phyloP scores from a whole-genome alignment of 345 rosid genomes.

The Boechera divaricarpa region DNA sequence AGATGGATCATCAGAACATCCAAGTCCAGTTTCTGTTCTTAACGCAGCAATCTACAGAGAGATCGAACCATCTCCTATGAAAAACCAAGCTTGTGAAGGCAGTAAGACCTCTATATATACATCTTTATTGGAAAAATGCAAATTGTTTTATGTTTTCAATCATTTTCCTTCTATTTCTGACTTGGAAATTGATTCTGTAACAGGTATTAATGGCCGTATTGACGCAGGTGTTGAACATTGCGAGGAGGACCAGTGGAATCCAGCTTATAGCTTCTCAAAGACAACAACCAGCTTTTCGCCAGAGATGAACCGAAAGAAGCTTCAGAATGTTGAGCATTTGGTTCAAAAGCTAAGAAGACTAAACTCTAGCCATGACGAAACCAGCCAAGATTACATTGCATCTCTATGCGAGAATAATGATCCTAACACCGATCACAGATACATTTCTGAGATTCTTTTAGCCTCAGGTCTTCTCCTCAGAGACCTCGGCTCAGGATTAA shows the following conservation, averaged over 20 bases:
- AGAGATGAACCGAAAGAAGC: slow-evolving; percentile 76
- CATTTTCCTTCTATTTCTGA: slow-evolving; percentile 32
- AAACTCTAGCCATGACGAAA: slow-evolving; percentile 87
- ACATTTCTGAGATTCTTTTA: slow-evolving; percentile 88
- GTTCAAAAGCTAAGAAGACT: slow-evolving; percentile 84
- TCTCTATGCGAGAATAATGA: slow-evolving; percentile 80
- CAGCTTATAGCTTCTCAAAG: slow-evolving; percentile 51
- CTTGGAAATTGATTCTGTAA: slow-evolving; percentile 31
- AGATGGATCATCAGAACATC: slow-evolving; percentile 64
- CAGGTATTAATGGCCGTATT: slow-evolving; percentile 49
- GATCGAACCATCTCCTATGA: slow-evolving; percentile 63
- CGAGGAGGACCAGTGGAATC: slow-evolving; percentile 57
- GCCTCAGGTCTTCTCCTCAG: slow-evolving; percentile 94
- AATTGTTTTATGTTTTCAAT: not conserved
- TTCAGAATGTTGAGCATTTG: slow-evolving; percentile 76
- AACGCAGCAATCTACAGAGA: slow-evolving; percentile 61
- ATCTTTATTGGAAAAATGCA: not conserved
- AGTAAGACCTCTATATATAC: slow-evolving; percentile 30
- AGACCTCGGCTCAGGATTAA: slow-evolving; percentile 63
- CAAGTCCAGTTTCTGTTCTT: slow-evolving; percentile 90
- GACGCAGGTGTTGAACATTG: slow-evolving; percentile 46
- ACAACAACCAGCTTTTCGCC: slow-evolving; percentile 51
- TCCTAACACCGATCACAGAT: slow-evolving; percentile 74
- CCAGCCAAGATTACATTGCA: slow-evolving; percentile 90
- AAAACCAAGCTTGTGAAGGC: slow-evolving; percentile 35